These are phyloP conservation scores for Lignosus rhinocerotis DNA, from an alignment of 1,284 basidiomycete genomes.

Conservation along the genomic window DNA sequence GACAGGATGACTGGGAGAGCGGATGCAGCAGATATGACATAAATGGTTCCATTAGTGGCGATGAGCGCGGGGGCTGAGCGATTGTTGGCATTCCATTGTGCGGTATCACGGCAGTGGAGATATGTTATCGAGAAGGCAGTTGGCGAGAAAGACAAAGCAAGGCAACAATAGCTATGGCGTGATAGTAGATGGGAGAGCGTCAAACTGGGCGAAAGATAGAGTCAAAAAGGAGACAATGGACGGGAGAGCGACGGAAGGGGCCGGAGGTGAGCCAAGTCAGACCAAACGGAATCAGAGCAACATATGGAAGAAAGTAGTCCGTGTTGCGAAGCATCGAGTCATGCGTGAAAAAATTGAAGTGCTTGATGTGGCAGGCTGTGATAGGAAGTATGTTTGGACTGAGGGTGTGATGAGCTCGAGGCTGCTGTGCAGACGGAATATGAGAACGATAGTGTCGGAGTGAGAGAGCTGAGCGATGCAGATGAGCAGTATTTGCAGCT, in stretches of 20 bases:
- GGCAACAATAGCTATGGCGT: not conserved
- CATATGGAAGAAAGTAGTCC: not conserved
- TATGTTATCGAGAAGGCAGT: constrained; percentile 15
- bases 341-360: constrained; percentile 15
- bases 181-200: constrained; percentile 4
- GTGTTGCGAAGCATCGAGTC: constrained; percentile 14
- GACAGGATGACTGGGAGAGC: constrained; percentile 7
- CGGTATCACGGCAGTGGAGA: not conserved
- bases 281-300: not conserved
- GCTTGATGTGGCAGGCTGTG: constrained; percentile 10
- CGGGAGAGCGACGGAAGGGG: constrained; percentile 2
- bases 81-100: not conserved
- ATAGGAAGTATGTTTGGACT: not conserved
- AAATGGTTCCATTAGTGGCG: constrained; percentile 1
- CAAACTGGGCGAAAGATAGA: not conserved
- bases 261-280: constrained; percentile 5
- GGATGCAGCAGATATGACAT: constrained; percentile 5
- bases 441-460: not conserved
- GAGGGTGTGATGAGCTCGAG: not conserved
- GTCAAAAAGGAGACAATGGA: constrained; percentile 11
- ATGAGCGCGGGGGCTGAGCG: constrained; percentile 10
- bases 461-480: not conserved
- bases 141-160: constrained; percentile 5
- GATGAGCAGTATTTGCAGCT: not conserved
- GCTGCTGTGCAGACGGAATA: not conserved